Percentiles rank a stretch among this genome's conserved stretches.
phyloP scores from a whole-genome alignment of 805 yeast genomes.

The Zygotorulaspora florentina region DNA sequence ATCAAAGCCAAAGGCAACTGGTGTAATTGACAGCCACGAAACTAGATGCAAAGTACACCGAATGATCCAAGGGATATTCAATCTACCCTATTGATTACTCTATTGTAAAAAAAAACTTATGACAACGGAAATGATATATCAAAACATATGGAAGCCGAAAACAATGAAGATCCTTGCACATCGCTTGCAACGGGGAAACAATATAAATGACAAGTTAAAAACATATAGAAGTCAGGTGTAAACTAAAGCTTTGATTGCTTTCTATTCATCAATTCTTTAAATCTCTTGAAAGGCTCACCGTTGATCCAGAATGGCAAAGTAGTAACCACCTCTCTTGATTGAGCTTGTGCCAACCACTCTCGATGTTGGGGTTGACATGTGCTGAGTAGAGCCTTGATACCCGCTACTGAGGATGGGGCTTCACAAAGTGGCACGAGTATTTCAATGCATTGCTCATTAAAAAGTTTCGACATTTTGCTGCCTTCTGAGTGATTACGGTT shows the following conservation, averaged over 20 bases:
- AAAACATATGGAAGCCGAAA: too few relatives aligned
- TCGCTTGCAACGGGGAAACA: too few relatives aligned
- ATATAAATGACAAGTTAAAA: too few relatives aligned
- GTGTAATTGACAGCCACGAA: too few relatives aligned
- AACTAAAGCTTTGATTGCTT: neutral
- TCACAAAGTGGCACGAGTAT: neutral
- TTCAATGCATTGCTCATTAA: slow-evolving; percentile 34
- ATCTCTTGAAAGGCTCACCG: slow-evolving; percentile 26
- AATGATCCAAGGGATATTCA: too few relatives aligned
- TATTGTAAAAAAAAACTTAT: too few relatives aligned
- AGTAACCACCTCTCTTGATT: slow-evolving; percentile 18
- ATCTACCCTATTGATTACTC: too few relatives aligned
- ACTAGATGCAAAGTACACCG: too few relatives aligned
- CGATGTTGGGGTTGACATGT: slow-evolving; percentile 7
- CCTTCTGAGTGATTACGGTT: slow-evolving; percentile 11
- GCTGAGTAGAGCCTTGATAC: slow-evolving; percentile 40
- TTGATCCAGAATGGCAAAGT: slow-evolving; percentile 28
- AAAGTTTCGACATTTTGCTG: slow-evolving; percentile 17
- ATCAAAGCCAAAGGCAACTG: too few relatives aligned
- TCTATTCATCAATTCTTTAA: slow-evolving; percentile 13
- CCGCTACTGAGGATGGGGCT: slow-evolving; percentile 9
- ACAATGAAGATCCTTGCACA: too few relatives aligned
- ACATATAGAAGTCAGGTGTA: too few relatives aligned
- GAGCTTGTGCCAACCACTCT: slow-evolving; percentile 14
- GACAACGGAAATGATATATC: too few relatives aligned